These are phyloP conservation scores for Volvox reticuliferus DNA, from an alignment of 139 green algal genomes.

Conservation along the genomic window DNA sequence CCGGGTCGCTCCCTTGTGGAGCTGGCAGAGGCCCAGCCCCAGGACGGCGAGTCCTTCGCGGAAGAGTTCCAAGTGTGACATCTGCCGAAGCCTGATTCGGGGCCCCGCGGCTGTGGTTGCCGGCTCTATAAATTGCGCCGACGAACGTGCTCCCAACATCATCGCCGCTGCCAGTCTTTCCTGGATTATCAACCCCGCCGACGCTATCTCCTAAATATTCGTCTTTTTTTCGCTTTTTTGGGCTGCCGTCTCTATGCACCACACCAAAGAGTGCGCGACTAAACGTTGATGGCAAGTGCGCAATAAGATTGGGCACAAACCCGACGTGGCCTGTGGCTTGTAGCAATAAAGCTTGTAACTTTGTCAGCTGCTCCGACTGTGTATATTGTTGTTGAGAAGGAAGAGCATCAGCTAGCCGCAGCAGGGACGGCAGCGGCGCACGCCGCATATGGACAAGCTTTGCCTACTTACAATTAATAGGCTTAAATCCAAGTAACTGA, in stretches of 20 bases:
- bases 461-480: too few species aligned
- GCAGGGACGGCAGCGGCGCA: neutral
- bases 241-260: neutral
- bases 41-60: neutral
- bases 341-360: neutral
- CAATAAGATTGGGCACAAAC: neutral
- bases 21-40: too few species aligned
- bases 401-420: neutral
- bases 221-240: too few species aligned
- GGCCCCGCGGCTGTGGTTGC: neutral
- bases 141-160: neutral
- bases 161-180: neutral
- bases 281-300: neutral
- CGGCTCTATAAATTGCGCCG: neutral
- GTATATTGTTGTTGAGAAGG: neutral
- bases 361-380: neutral
- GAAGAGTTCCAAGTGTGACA: neutral
- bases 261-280: neutral
- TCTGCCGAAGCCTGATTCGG: neutral
- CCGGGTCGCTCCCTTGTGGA: too few species aligned
- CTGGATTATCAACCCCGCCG: too few species aligned
- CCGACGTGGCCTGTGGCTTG: neutral
- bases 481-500: too few species aligned
- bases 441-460: neutral
- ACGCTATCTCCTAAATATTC: too few species aligned